These are phyloP conservation scores for Trichoderma citrinoviride DNA, from an alignment of 2,329 filamentous ascomycete species.

Conservation along the genomic window DNA sequence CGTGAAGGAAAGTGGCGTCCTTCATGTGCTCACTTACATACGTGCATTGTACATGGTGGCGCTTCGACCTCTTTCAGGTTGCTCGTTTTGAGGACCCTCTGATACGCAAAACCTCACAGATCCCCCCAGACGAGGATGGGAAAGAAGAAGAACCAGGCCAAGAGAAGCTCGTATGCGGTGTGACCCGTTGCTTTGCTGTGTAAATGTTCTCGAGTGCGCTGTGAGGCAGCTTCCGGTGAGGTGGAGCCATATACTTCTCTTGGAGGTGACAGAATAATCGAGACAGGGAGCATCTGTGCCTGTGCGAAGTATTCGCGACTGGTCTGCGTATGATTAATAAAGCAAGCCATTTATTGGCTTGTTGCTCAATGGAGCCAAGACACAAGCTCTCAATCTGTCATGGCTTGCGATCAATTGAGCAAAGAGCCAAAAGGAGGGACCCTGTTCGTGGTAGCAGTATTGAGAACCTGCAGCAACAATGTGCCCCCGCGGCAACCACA, in stretches of 20 bases:
- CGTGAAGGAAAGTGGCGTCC: background rate
- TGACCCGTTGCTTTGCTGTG: background rate
- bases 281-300: conserved; percentile 5
- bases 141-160: background rate
- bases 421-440: background rate
- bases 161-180: background rate
- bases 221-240: background rate
- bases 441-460: background rate
- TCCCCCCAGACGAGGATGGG: background rate
- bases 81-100: background rate
- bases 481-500: conserved; percentile 5
- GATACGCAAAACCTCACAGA: background rate
- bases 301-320: background rate
- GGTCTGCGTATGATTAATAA: background rate
- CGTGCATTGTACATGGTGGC: background rate
- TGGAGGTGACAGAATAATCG: background rate
- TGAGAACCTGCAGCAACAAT: conserved; percentile 4
- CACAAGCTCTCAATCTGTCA: background rate
- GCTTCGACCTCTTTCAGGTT: background rate
- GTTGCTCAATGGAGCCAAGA: background rate
- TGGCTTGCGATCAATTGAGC: background rate
- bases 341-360: background rate
- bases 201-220: background rate
- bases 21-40: background rate
- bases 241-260: background rate